Conservation (phyloP, 2,329 filamentous ascomycete species). For the Xylaria sp. region DNA sequence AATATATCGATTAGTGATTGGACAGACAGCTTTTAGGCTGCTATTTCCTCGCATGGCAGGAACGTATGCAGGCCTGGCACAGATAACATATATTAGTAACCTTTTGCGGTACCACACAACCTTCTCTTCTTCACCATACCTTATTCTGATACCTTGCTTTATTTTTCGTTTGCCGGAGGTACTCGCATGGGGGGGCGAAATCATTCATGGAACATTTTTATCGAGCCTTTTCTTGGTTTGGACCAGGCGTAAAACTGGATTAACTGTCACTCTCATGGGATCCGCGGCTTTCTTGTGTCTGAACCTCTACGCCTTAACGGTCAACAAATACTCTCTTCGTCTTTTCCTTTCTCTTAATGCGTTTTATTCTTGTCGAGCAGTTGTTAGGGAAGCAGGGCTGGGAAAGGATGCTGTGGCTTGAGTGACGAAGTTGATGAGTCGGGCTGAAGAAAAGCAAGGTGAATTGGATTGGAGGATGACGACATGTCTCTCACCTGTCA, state of each 20-base stretch:
- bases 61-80: slow-evolving; percentile 17
- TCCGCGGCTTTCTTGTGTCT: slow-evolving; percentile 30
- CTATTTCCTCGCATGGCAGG: slow-evolving; percentile 21
- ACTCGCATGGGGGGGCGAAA: slow-evolving; percentile 32
- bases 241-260: slow-evolving; percentile 40
- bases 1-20: slow-evolving; percentile 12
- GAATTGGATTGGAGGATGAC: slow-evolving; percentile 25
- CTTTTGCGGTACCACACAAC: slow-evolving; percentile 12
- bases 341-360: slow-evolving; percentile 8
- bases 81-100: slow-evolving; percentile 9
- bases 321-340: neutral
- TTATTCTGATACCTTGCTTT: slow-evolving; percentile 28
- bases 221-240: slow-evolving; percentile 20
- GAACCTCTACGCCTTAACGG: slow-evolving; percentile 25
- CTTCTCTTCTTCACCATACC: slow-evolving; percentile 22
- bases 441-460: slow-evolving; percentile 36
- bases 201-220: slow-evolving; percentile 38
- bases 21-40: slow-evolving; percentile 15
- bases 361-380: slow-evolving; percentile 37
- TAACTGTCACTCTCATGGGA: slow-evolving; percentile 32
- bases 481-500: slow-evolving; percentile 11
- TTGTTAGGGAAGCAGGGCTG: slow-evolving; percentile 22
- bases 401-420: slow-evolving; percentile 25
- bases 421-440: slow-evolving; percentile 33
- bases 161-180: slow-evolving; percentile 21